Percentiles rank a stretch among this genome's conserved stretches.
phyloP scores from a whole-genome alignment of 2,329 filamentous ascomycete genomes.

The Sclerotiophoma versabilis region DNA sequence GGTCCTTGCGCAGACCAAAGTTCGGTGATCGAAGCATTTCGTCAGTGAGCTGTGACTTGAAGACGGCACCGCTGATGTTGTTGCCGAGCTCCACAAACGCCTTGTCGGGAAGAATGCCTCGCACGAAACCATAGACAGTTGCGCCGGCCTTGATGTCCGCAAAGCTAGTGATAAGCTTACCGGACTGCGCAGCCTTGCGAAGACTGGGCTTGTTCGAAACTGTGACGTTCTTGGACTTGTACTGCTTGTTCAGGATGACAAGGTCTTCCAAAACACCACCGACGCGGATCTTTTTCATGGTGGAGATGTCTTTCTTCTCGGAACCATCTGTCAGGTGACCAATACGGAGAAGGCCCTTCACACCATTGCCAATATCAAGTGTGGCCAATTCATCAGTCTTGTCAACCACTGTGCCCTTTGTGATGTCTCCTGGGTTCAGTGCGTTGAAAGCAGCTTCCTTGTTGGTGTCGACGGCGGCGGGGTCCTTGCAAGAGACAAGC shows the following conservation, averaged over 20 bases:
- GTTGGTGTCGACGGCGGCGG: slow-evolving; percentile 77
- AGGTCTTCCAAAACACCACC: slow-evolving; percentile 83
- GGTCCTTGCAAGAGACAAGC: slow-evolving; percentile 92
- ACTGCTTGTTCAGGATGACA: slow-evolving; percentile 85
- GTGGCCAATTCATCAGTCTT: slow-evolving; percentile 57
- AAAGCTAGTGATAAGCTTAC: slow-evolving; percentile 74
- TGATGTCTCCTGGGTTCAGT: slow-evolving; percentile 74
- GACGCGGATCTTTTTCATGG: slow-evolving; percentile 81
- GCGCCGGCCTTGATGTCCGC: slow-evolving; percentile 74
- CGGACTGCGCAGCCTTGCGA: slow-evolving; percentile 74
- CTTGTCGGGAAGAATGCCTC: slow-evolving; percentile 80
- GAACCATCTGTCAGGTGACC: slow-evolving; percentile 88
- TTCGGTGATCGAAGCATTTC: slow-evolving; percentile 71
- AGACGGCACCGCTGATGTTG: slow-evolving; percentile 77
- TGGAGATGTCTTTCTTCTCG: slow-evolving; percentile 75
- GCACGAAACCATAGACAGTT: slow-evolving; percentile 78
- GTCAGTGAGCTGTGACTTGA: slow-evolving; percentile 77
- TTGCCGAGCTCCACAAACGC: slow-evolving; percentile 89
- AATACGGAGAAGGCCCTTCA: slow-evolving; percentile 79
- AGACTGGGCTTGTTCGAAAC: slow-evolving; percentile 86
- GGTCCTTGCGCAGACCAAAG: slow-evolving; percentile 80
- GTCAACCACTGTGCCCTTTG: slow-evolving; percentile 71
- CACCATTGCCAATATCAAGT: slow-evolving; percentile 76
- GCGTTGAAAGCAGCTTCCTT: slow-evolving; percentile 76
- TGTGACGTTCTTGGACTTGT: slow-evolving; percentile 75